Evolutionary conservation across 495 filamentous ascomycete genomes (phyloP).

Genomic region (Hypoxylon rickii): DNA sequence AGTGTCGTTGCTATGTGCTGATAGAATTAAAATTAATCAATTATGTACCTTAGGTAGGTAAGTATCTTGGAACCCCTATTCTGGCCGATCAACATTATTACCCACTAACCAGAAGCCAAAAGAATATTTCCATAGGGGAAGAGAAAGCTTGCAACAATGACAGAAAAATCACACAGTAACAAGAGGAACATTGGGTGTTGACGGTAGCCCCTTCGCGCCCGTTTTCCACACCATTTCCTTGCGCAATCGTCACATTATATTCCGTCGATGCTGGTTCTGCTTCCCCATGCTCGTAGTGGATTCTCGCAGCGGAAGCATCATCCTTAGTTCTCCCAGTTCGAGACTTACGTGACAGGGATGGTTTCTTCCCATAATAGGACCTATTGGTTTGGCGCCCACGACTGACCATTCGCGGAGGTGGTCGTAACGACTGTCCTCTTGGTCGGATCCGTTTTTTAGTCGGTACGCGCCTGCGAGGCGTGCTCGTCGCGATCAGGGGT

Average conservation of each 20-base stretch:
- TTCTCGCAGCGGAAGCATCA: not conserved
- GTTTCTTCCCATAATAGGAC: not conserved
- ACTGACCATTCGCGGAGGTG: too few relatives aligned
- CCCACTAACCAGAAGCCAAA: too few relatives aligned
- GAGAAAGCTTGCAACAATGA: too few relatives aligned
- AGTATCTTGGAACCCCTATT: too few relatives aligned
- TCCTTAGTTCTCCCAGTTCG: not conserved
- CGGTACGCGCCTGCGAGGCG: not conserved
- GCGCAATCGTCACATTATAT: not conserved
- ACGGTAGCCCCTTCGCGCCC: too few relatives aligned
- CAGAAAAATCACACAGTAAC: too few relatives aligned
- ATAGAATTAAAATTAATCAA: too few relatives aligned
- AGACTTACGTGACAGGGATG: not conserved
- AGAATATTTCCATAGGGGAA: too few relatives aligned
- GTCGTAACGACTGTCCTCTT: not conserved
- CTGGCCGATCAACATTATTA: too few relatives aligned
- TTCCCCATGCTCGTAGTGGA: not conserved
- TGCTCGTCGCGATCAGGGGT: not conserved
- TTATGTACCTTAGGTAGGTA: too few relatives aligned
- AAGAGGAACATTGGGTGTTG: too few relatives aligned
- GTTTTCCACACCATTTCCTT: not conserved
- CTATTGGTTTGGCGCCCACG: not conserved
- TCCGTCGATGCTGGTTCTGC: not conserved
- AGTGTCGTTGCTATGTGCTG: too few relatives aligned
- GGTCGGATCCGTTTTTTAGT: not conserved